Evolutionary conservation across 2,329 filamentous ascomycete species (phyloP), one percentile per base, ranked within the genome.

Genomic region (Zasmidium angulare): DNA sequence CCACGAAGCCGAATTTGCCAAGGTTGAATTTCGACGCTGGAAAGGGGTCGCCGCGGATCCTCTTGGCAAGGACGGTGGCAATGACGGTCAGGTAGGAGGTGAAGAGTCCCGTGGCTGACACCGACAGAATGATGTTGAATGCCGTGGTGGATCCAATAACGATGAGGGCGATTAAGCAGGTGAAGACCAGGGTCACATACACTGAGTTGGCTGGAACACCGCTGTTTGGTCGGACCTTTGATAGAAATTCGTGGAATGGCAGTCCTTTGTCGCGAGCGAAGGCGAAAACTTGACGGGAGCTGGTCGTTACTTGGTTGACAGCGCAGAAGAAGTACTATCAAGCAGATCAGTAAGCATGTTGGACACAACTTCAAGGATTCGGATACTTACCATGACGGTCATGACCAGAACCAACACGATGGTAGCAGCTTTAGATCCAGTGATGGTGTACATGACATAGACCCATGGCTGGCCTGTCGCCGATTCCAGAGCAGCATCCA

Each of bases 91-190:
- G 40, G 58, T 69, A 69, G 48, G 63, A 64, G 46, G 63, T 63
- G 58, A 67, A 64, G 40, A 71, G 61, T 11, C 61, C 64, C 17
- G 62, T 62, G 22, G 61, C 60, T 3, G 71, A 73, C 20, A 79
- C 69, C 3, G 77, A 75, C 24, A 79, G 72, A 48, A 78, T 76
- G 46, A 76, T 76, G 61, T 75, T 73, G 58, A 81, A 74, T 10
- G 75, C 76, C n/a, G 75, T 73, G 20, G 75, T 76, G 29, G 69
- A 71, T 40, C 72, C 74, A 47, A 76, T 69, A 52, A 74, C 74
- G 60, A 76, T 74, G 23, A 75, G 63, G 9, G 69, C 67, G 9
- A 71, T 57, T 7, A 76, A 60, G 50, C 71, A 62, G 36, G 62
- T 66, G 58, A 67, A 63, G 46, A 53, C 56, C 14, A 70, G 59